phyloP scores from a whole-genome alignment of 2,329 filamentous ascomycete species.

The Coniochaeta sp. region DNA sequence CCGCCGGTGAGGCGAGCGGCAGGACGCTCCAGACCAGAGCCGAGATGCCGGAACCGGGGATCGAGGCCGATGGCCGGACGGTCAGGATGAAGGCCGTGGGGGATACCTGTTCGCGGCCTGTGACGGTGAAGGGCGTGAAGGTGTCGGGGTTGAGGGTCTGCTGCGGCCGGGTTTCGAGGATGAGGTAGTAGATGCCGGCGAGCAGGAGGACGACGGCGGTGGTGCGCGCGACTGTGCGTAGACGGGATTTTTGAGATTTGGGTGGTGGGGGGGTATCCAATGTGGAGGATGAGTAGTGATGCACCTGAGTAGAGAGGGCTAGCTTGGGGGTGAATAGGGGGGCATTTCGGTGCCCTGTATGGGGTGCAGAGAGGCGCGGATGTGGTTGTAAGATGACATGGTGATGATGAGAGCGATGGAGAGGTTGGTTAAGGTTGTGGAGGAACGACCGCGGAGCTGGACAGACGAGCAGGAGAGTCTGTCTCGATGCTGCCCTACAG shows the following conservation, averaged over 20 bases:
- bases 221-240: not conserved
- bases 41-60: not conserved
- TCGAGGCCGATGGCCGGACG: conserved; percentile 33
- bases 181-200: not conserved
- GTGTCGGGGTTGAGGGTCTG: conserved; percentile 44
- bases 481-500: not conserved
- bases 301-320: not conserved
- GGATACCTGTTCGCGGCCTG: conserved; percentile 53
- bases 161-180: not conserved
- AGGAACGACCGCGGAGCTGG: not conserved
- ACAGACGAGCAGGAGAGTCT: not conserved
- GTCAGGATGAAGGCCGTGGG: conserved; percentile 63
- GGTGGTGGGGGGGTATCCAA: too few species aligned
- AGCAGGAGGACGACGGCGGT: not conserved
- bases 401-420: not conserved
- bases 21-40: not conserved
- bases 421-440: not conserved
- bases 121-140: conserved; percentile 61
- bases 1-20: conserved; percentile 16
- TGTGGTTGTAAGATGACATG: not conserved
- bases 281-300: not conserved
- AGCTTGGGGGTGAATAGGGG: not conserved
- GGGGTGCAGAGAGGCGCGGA: not conserved
- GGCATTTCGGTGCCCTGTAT: not conserved
- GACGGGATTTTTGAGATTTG: not conserved